These are phyloP conservation scores for Cladosporium sp. DNA, from an alignment of 2,329 filamentous ascomycete genomes.

Conservation along the genomic window DNA sequence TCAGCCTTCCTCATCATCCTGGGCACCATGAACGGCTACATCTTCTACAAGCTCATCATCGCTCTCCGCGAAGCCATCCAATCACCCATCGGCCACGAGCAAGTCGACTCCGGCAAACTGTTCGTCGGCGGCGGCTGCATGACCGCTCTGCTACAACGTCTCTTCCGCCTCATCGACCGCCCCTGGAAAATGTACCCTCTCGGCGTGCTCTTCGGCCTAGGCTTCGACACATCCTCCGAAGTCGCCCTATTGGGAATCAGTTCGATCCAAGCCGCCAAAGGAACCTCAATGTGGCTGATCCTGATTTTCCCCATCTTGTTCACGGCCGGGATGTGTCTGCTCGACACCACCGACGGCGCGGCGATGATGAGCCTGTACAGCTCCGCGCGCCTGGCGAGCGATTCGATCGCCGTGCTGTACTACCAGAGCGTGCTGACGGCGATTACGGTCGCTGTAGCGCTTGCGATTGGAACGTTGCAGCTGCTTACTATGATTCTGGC, in stretches of 20 bases:
- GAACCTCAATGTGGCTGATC: slow-evolving; percentile 92
- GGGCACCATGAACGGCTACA: slow-evolving; percentile 81
- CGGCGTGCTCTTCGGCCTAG: slow-evolving; percentile 81
- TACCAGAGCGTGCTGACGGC: slow-evolving; percentile 87
- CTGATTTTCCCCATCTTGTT: slow-evolving; percentile 88
- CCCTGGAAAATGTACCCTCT: slow-evolving; percentile 97
- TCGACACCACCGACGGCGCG: slow-evolving; percentile 90
- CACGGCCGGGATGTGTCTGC: slow-evolving; percentile 90
- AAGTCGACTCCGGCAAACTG: slow-evolving; percentile 46
- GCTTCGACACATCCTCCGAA: slow-evolving; percentile 94
- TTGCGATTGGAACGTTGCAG: slow-evolving; percentile 85
- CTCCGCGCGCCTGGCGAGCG: slow-evolving; percentile 72
- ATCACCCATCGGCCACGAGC: slow-evolving; percentile 40
- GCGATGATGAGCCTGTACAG: slow-evolving; percentile 95
- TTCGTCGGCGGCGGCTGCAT: slow-evolving; percentile 78
- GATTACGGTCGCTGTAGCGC: slow-evolving; percentile 79
- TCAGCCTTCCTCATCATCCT: slow-evolving; percentile 81
- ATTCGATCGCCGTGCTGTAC: slow-evolving; percentile 87
- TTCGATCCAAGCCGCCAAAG: slow-evolving; percentile 79
- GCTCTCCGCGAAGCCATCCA: slow-evolving; percentile 65
- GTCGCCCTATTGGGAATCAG: slow-evolving; percentile 90
- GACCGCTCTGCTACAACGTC: slow-evolving; percentile 67
- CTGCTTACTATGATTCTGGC: slow-evolving; percentile 76
- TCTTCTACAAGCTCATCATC: slow-evolving; percentile 74
- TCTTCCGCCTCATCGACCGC: slow-evolving; percentile 72